A percentile compares a stretch with the other conserved stretches of the same genome.
These are phyloP conservation scores for Macrolepiota albuminosa DNA, from an alignment of 768 basidiomycete genomes.

Conservation along the genomic window DNA sequence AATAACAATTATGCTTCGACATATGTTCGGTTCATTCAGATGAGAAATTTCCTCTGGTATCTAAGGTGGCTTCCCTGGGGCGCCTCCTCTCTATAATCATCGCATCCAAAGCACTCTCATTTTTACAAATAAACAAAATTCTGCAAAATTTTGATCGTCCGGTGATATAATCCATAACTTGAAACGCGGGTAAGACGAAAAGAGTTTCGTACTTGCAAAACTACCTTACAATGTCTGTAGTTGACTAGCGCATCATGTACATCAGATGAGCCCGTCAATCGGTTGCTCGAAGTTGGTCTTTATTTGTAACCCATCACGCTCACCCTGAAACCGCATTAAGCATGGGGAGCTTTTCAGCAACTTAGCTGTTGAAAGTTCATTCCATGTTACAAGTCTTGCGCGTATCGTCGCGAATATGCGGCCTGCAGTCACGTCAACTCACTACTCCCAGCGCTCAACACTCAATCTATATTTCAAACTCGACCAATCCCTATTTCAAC, in stretches of 20 bases:
- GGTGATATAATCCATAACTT: not conserved
- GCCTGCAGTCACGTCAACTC: constrained; percentile 8
- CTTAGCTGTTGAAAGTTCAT: not conserved
- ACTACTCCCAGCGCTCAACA: constrained; percentile 29
- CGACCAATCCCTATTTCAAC: constrained; percentile 85
- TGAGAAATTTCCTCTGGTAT: too few species aligned
- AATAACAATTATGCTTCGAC: too few species aligned
- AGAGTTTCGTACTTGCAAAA: not conserved
- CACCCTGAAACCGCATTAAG: not conserved
- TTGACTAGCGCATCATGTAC: not conserved
- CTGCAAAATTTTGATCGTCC: too few species aligned
- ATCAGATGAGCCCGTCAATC: not conserved
- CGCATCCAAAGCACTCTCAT: too few species aligned
- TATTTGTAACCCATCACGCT: not conserved
- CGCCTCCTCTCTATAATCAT: too few species aligned
- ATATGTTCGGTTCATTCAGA: too few species aligned
- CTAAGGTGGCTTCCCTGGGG: too few species aligned
- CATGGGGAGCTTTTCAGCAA: not conserved
- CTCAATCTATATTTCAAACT: constrained; percentile 69
- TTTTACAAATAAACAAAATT: too few species aligned
- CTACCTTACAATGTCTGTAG: not conserved
- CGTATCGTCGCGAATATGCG: constrained; percentile 7
- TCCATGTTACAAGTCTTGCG: constrained; percentile 14
- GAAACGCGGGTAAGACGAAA: not conserved
- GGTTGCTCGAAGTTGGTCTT: not conserved